These are phyloP conservation scores for Pilatotrama ljubarskyi DNA, from an alignment of 768 basidiomycete genomes.

Conservation along the genomic window DNA sequence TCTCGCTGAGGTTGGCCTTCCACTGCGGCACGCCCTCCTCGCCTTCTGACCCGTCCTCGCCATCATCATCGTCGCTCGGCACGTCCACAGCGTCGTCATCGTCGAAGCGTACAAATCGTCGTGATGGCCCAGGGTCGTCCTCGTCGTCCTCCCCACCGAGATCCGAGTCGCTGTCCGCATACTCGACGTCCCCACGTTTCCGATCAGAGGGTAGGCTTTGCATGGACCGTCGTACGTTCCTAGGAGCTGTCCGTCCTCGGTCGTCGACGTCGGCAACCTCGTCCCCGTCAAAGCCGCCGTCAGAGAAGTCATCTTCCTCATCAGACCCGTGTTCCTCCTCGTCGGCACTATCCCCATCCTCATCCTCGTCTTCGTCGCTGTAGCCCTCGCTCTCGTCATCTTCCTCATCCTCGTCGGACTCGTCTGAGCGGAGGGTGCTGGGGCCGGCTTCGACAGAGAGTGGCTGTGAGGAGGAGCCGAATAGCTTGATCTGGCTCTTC, in stretches of 20 bases:
- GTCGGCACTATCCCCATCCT: conserved; percentile 20
- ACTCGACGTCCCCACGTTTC: conserved; percentile 51
- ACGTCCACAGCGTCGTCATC: conserved; percentile 52
- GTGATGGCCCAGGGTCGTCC: conserved; percentile 20
- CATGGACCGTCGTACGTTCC: conserved; percentile 41
- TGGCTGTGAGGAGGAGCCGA: conserved; percentile 77
- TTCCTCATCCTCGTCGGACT: conserved; percentile 37
- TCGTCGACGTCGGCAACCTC: conserved; percentile 27
- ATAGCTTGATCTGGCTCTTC: conserved; percentile 77
- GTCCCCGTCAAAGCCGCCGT: conserved; percentile 19
- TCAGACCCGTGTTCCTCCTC: conserved; percentile 9
- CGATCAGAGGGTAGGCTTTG: conserved; percentile 39
- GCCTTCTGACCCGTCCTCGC: conserved; percentile 35
- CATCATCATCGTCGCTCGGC: conserved; percentile 48
- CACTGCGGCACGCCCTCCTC: conserved; percentile 60
- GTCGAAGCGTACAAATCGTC: conserved; percentile 42
- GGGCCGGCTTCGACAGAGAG: conserved; percentile 47
- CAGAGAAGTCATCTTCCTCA: conserved; percentile 4
- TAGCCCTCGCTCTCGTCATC: conserved; percentile 29
- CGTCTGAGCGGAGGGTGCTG: conserved; percentile 20
- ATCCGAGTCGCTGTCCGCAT: conserved; percentile 82
- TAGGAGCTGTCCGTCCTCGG: conserved; percentile 52
- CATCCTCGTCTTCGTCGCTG: conserved; percentile 33
- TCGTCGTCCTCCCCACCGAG: conserved; percentile 47
- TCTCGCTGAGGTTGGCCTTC: conserved; percentile 65